Conservation (phyloP, 139 green algal genomes). For the Chlorokybus atmophyticus region DNA sequence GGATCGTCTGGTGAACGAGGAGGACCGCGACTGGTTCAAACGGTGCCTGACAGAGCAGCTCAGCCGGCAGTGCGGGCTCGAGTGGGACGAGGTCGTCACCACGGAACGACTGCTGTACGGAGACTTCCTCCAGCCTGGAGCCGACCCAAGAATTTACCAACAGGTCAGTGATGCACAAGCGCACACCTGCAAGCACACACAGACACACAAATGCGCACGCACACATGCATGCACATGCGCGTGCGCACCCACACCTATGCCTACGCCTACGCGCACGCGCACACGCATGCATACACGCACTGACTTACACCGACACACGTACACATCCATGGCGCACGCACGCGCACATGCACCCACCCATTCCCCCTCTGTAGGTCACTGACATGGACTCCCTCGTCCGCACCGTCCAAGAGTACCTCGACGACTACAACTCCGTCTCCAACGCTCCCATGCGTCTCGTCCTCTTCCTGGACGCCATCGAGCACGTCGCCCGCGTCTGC, state of each 20-base stretch:
- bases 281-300: too few relatives aligned
- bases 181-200: too few relatives aligned
- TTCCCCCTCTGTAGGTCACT: too few relatives aligned
- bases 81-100: slow-evolving; percentile 25
- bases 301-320: too few relatives aligned
- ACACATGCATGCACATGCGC: too few relatives aligned
- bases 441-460: slow-evolving; percentile 60
- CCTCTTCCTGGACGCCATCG: slow-evolving; percentile 66
- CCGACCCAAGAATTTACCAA: slow-evolving; percentile 43
- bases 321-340: too few relatives aligned
- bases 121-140: slow-evolving; percentile 52
- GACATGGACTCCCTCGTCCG: not conserved
- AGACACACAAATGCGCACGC: too few relatives aligned
- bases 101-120: slow-evolving; percentile 48
- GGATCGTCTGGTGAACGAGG: slow-evolving; percentile 56
- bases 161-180: too few relatives aligned
- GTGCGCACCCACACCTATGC: too few relatives aligned
- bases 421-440: slow-evolving; percentile 61
- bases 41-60: slow-evolving; percentile 9
- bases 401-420: slow-evolving; percentile 51
- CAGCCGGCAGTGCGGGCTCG: slow-evolving; percentile 14
- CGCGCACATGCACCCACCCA: too few relatives aligned
- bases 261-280: too few relatives aligned
- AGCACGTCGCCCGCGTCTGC: slow-evolving; percentile 54
- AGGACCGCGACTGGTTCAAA: slow-evolving; percentile 57